phyloP scores from a whole-genome alignment of 768 basidiomycete genomes.

The Dioszegia crocea region DNA sequence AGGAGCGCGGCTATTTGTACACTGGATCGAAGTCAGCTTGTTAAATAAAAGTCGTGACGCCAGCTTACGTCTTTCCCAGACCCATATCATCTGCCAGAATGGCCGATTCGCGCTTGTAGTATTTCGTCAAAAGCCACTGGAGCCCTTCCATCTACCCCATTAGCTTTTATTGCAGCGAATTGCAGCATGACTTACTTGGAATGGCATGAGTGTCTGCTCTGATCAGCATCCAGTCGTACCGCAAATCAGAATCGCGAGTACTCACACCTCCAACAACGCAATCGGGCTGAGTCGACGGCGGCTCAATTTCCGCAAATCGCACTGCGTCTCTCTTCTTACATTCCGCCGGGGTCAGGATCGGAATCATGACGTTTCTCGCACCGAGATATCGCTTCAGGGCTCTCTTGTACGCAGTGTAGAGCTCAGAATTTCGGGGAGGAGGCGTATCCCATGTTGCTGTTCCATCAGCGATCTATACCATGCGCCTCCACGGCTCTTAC shows the following conservation, averaged over 20 bases:
- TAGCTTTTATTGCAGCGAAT: neutral
- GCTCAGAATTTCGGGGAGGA: conserved; percentile 59
- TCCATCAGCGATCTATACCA: conserved; percentile 2
- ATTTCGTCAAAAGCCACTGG: conserved; percentile 49
- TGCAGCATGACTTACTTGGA: conserved; percentile 59
- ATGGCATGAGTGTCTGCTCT: conserved; percentile 64
- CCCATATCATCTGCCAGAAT: conserved; percentile 96
- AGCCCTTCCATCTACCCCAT: conserved; percentile 47
- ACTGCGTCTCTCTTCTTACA: conserved; percentile 34
- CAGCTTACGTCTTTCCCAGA: conserved; percentile 49
- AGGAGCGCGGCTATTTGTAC: conserved; percentile 86
- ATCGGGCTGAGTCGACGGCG: conserved; percentile 58
- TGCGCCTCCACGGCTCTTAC: conserved; percentile 21
- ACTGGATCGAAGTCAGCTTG: conserved; percentile 57
- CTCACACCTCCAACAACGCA: conserved; percentile 57
- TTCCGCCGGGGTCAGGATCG: conserved; percentile 51
- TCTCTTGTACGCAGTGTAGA: conserved; percentile 61
- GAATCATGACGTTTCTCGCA: conserved; percentile 62
- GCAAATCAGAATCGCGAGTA: neutral
- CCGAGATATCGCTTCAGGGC: conserved; percentile 67
- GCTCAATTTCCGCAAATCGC: conserved; percentile 44
- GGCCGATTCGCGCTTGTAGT: conserved; percentile 45
- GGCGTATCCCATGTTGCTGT: conserved; percentile 92
- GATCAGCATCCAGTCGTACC: neutral
- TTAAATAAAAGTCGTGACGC: neutral